phyloP scores from a whole-genome alignment of 2,329 filamentous ascomycete genomes.

The Hypoxylon sp. region DNA sequence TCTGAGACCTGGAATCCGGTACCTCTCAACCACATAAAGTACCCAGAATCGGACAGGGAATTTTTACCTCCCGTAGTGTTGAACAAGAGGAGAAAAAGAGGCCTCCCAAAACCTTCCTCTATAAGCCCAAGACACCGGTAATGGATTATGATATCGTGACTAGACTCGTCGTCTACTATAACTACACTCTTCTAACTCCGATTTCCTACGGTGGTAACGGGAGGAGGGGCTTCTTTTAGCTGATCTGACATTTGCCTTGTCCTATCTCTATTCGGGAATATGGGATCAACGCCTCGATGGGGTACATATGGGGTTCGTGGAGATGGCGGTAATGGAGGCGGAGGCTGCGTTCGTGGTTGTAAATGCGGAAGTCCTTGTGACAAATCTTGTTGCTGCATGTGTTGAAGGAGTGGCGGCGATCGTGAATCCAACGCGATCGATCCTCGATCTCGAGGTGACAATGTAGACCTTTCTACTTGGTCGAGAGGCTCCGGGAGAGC shows the following conservation, averaged over 20 bases:
- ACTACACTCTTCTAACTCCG: constrained; percentile 45
- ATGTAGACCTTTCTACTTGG: constrained; percentile 51
- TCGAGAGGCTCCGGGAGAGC: constrained; percentile 52
- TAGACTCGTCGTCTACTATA: constrained; percentile 31
- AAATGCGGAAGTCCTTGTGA: constrained; percentile 46
- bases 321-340: constrained; percentile 47
- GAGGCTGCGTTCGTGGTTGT: constrained; percentile 49
- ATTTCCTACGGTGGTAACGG: constrained; percentile 49
- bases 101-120: constrained; percentile 35
- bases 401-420: constrained; percentile 50
- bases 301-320: constrained; percentile 49
- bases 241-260: constrained; percentile 52
- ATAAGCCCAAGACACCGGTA: constrained; percentile 29
- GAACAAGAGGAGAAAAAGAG: constrained; percentile 22
- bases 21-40: constrained; percentile 35
- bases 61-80: constrained; percentile 9
- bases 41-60: constrained; percentile 21
- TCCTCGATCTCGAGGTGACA: constrained; percentile 52
- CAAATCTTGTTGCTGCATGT: constrained; percentile 49
- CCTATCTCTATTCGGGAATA: constrained; percentile 55
- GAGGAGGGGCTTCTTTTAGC: constrained; percentile 50
- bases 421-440: constrained; percentile 46
- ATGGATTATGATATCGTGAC: constrained; percentile 32
- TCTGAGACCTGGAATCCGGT: constrained; percentile 37
- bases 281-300: constrained; percentile 52